These are phyloP conservation scores for Scleromitrula shiraiana DNA, from an alignment of 2,329 filamentous ascomycete genomes.

Conservation along the genomic window DNA sequence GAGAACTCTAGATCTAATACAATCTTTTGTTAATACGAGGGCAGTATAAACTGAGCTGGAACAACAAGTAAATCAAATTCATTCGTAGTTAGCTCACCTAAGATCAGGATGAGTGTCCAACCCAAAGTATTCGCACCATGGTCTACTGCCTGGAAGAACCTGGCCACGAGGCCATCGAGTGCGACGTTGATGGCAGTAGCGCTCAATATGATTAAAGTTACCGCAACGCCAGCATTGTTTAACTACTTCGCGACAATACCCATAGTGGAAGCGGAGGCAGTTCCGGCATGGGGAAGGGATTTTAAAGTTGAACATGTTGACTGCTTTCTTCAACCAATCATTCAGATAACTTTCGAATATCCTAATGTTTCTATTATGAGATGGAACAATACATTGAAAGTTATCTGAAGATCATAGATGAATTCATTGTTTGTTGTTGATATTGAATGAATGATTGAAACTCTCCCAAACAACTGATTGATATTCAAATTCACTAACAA, in stretches of 20 bases:
- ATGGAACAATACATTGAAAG: too few relatives aligned
- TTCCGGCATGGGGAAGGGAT: conserved; percentile 17
- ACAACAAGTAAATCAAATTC: neutral
- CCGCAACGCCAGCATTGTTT: conserved; percentile 17
- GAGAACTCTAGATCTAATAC: conserved; percentile 13
- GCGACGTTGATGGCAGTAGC: conserved; percentile 17
- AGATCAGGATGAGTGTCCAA: conserved; percentile 14
- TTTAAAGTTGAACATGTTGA: conserved; percentile 8
- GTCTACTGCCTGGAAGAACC: conserved; percentile 16
- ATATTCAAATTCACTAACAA: too few relatives aligned
- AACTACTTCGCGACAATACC: conserved; percentile 11
- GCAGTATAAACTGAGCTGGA: neutral
- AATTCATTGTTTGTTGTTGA: too few relatives aligned
- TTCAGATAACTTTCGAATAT: too few relatives aligned
- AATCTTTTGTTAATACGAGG: neutral
- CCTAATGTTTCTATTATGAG: too few relatives aligned
- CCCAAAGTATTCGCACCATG: conserved; percentile 19
- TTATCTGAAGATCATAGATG: too few relatives aligned
- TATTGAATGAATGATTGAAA: neutral
- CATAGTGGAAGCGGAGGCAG: conserved; percentile 20
- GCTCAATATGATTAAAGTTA: conserved; percentile 17
- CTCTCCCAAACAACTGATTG: too few relatives aligned
- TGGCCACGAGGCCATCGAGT: conserved; percentile 9
- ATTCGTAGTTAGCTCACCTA: neutral
- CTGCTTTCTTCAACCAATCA: too few relatives aligned